Percentiles rank a stretch among this genome's conserved stretches.
phyloP scores from a whole-genome alignment of 2,329 filamentous ascomycete species.

The Leptoxyphium fumago region DNA sequence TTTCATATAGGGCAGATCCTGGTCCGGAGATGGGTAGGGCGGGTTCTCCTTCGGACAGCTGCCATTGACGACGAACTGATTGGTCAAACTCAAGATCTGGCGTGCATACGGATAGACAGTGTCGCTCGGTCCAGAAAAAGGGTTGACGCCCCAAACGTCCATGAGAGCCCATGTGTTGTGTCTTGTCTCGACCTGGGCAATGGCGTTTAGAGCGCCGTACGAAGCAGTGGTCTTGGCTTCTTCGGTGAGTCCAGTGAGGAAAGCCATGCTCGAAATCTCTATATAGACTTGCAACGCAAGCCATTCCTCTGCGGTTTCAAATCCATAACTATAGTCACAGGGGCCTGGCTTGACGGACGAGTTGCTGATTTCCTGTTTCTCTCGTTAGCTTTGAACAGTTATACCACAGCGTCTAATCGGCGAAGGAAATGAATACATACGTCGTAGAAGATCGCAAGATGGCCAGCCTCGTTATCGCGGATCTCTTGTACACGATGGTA shows the following conservation, averaged over 20 bases:
- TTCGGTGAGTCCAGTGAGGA: no score
- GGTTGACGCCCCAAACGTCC: constrained; percentile 25
- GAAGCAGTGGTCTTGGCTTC: no score
- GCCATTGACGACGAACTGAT: constrained; percentile 17
- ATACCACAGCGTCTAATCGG: no score
- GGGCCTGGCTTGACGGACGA: no score
- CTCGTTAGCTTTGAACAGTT: no score
- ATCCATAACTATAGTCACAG: no score
- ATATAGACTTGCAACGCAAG: no score
- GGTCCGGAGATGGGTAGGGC: constrained; percentile 23
- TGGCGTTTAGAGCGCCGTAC: no score
- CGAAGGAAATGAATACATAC: constrained; percentile 27
- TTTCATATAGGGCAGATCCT: constrained; percentile 18
- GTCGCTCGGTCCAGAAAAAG: constrained; percentile 28
- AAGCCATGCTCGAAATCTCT: no score
- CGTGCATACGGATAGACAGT: constrained; percentile 30
- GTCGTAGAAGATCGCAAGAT: constrained; percentile 31
- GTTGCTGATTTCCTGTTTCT: no score
- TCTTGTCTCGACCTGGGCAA: no score
- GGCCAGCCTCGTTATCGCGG: constrained; percentile 32
- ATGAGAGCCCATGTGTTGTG: constrained; percentile 17
- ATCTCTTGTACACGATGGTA: constrained; percentile 27
- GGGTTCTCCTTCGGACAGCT: constrained; percentile 25
- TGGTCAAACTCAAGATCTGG: constrained; percentile 26
- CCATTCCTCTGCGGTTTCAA: no score